These are phyloP conservation scores for Eimeria necatrix DNA, from an alignment of 169 alveolate species.

Conservation along the genomic window DNA sequence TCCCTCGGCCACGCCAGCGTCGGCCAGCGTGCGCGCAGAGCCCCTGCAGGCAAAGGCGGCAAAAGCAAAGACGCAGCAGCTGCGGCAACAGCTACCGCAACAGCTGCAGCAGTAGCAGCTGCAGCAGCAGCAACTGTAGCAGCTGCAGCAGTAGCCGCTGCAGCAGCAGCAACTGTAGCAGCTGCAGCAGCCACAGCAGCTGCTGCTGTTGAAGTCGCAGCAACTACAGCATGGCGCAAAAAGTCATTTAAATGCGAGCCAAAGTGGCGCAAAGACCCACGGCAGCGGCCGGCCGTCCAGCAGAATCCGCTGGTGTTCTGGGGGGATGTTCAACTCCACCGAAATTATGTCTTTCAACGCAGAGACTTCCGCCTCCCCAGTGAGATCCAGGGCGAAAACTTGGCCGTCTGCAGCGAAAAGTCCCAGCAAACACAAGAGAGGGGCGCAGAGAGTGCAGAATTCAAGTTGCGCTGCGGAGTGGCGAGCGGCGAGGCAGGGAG, in stretches of 20 bases:
- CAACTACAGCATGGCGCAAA: background rate
- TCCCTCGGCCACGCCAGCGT: slow-evolving; percentile 71
- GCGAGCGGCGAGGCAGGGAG: background rate
- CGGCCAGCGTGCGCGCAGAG: slow-evolving; percentile 63
- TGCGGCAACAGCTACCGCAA: too few species aligned
- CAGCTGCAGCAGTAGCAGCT: too few species aligned
- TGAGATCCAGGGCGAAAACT: slow-evolving; percentile 59
- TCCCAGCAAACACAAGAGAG: background rate
- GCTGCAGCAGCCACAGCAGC: too few species aligned
- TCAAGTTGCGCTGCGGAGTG: too few species aligned
- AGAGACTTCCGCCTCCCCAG: slow-evolving; percentile 65
- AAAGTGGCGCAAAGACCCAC: slow-evolving; percentile 9
- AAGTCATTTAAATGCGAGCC: background rate
- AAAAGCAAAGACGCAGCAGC: too few species aligned
- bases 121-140: too few species aligned
- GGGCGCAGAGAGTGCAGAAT: too few species aligned
- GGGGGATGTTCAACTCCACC: slow-evolving; percentile 67
- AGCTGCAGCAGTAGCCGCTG: too few species aligned
- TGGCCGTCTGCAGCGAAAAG: slow-evolving; percentile 49
- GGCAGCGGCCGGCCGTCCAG: slow-evolving; percentile 63
- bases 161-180: too few species aligned
- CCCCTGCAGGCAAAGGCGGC: slow-evolving; percentile 20
- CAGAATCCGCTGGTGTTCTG: slow-evolving; percentile 45
- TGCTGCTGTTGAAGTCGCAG: too few species aligned
- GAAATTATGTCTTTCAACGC: slow-evolving; percentile 53